Percentiles rank a stretch among this genome's conserved stretches.
phyloP scores from a whole-genome alignment of 2,329 filamentous ascomycete species.

The Onygenales sp. region DNA sequence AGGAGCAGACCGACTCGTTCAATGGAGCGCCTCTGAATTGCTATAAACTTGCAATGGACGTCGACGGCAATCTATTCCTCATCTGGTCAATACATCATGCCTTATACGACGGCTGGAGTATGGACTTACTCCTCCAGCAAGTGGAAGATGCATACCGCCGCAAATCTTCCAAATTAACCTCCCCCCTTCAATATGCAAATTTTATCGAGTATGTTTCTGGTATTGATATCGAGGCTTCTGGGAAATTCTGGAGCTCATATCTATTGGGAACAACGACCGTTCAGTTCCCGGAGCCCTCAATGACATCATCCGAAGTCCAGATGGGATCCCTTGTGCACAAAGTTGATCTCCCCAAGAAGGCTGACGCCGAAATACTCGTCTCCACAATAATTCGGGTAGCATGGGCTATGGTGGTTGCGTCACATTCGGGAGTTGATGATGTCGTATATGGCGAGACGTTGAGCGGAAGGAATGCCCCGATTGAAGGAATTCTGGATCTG shows the following conservation, averaged over 20 bases:
- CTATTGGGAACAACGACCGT: conserved; percentile 7
- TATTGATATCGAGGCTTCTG: conserved; percentile 9
- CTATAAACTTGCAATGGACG: conserved; percentile 26
- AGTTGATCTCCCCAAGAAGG: not conserved
- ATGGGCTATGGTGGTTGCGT: conserved; percentile 29
- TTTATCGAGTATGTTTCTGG: conserved; percentile 18
- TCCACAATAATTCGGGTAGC: conserved; percentile 31
- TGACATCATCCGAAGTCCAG: conserved; percentile 1
- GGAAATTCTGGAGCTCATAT: conserved; percentile 13
- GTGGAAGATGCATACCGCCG: conserved; percentile 27
- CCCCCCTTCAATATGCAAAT: conserved; percentile 10
- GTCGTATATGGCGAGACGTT: conserved; percentile 34
- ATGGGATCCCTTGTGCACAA: not conserved
- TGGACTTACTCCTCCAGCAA: conserved; percentile 27
- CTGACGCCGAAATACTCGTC: conserved; percentile 11
- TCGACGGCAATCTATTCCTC: conserved; percentile 25
- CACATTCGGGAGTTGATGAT: conserved; percentile 27
- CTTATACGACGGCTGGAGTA: conserved; percentile 43
- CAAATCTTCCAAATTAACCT: not conserved
- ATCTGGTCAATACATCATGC: conserved; percentile 44
- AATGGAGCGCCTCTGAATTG: conserved; percentile 26
- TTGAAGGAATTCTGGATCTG: conserved; percentile 29
- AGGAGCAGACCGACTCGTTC: conserved; percentile 16
- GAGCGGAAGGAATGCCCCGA: conserved; percentile 29
- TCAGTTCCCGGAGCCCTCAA: conserved; percentile 11